Conservation (phyloP, 352 stramenopile species). For the Globisporangium viniferum region DNA sequence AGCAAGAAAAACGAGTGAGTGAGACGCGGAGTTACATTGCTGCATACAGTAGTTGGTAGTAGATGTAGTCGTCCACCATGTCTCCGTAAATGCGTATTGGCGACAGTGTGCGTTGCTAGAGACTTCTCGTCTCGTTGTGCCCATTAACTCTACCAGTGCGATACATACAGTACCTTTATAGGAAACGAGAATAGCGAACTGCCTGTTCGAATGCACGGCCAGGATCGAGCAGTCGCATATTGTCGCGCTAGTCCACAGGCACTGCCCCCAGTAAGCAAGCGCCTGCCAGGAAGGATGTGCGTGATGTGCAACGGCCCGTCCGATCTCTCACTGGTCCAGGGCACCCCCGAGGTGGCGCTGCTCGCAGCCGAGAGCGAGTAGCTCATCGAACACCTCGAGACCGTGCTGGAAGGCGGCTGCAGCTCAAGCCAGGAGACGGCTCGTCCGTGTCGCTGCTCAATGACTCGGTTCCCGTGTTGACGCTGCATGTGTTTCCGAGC, state of each 20-base stretch:
- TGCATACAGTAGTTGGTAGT: too few relatives aligned
- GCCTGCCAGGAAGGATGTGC: neutral
- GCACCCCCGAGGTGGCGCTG: neutral
- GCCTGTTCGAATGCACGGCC: too few relatives aligned
- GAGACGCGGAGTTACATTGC: too few relatives aligned
- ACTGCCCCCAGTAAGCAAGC: neutral
- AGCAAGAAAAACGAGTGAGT: conserved; percentile 14
- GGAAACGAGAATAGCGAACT: too few relatives aligned
- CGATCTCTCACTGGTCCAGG: neutral
- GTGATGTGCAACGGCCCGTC: neutral
- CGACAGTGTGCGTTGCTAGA: too few relatives aligned
- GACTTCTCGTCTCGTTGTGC: too few relatives aligned
- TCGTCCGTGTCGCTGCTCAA: neutral
- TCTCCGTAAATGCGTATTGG: too few relatives aligned
- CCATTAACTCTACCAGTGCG: too few relatives aligned
- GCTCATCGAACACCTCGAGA: neutral
- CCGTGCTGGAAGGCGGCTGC: neutral
- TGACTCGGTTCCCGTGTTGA: neutral
- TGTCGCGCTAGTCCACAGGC: too few relatives aligned
- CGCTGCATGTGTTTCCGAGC: neutral
- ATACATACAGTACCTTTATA: too few relatives aligned
- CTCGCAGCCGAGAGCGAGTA: conserved; percentile 2
- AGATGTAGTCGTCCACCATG: too few relatives aligned
- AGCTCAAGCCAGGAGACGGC: neutral
- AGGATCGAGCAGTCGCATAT: too few relatives aligned